Conservation (phyloP, 257 asterid species). For the Primulina eburnea region DNA sequence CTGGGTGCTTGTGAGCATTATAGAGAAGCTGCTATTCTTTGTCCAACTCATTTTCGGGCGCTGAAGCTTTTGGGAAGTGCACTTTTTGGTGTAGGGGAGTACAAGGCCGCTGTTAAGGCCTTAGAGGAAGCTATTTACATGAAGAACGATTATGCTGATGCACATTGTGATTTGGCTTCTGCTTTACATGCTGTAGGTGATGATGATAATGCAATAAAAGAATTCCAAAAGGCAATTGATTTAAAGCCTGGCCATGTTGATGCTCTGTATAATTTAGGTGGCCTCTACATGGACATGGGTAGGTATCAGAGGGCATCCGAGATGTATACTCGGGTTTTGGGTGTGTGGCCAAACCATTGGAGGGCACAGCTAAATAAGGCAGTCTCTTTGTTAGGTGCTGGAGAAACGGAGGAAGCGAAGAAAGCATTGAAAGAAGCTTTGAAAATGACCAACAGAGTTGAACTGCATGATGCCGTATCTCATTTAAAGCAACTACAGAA, state of each 20-base stretch:
- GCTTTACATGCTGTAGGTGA: slow-evolving; percentile 95
- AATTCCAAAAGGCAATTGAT: slow-evolving; percentile 98
- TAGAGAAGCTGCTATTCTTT: slow-evolving; percentile 95
- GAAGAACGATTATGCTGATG: slow-evolving; percentile 96
- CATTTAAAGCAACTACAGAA: slow-evolving; percentile 96
- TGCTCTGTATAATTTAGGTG: slow-evolving; percentile 90
- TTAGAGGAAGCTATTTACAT: slow-evolving; percentile 93
- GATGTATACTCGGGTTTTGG: slow-evolving; percentile 91
- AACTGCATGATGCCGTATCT: slow-evolving; percentile 80
- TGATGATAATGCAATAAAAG: slow-evolving; percentile 96
- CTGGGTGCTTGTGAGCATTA: slow-evolving; percentile 98
- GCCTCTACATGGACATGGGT: slow-evolving; percentile 98
- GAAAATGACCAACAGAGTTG: slow-evolving; percentile 92
- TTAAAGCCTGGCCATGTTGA: slow-evolving; percentile 96
- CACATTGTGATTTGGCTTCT: slow-evolving; percentile 97
- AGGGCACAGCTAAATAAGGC: slow-evolving; percentile 96
- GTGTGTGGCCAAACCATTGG: slow-evolving; percentile 97
- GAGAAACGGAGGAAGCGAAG: slow-evolving; percentile 94
- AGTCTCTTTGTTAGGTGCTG: slow-evolving; percentile 88
- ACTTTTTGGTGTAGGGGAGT: slow-evolving; percentile 93
- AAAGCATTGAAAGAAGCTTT: slow-evolving; percentile 93
- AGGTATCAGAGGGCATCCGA: slow-evolving; percentile 96
- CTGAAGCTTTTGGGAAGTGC: slow-evolving; percentile 98
- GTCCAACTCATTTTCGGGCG: slow-evolving; percentile 96
- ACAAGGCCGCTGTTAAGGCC: slow-evolving; percentile 98